Percentiles rank a stretch among this genome's conserved stretches.
Conservation (phyloP, 805 yeast species). For the Yamadazyma tumulicola region DNA sequence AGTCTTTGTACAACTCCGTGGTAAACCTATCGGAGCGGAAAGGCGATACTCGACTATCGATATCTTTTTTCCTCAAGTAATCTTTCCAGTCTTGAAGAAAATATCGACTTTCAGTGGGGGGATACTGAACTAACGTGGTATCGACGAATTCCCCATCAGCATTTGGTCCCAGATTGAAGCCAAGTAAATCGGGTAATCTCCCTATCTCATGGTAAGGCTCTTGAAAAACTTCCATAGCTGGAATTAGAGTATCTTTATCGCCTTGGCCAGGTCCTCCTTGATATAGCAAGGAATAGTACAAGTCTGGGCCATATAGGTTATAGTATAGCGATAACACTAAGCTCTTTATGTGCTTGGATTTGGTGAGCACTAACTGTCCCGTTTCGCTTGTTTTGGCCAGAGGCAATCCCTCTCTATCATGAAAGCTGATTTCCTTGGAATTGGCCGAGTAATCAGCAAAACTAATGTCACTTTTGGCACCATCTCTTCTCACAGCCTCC, state of each 20-base stretch:
- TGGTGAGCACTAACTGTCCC: slow-evolving; percentile 35
- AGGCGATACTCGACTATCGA: slow-evolving; percentile 30
- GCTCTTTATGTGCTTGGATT: slow-evolving; percentile 27
- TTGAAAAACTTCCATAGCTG: slow-evolving; percentile 33
- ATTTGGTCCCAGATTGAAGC: slow-evolving; percentile 8
- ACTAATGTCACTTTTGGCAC: slow-evolving; percentile 23
- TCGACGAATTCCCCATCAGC: slow-evolving; percentile 18
- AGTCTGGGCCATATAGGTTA: slow-evolving; percentile 26
- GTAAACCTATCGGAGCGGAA: slow-evolving; percentile 27
- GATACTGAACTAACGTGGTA: slow-evolving; percentile 30
- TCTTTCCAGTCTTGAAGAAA: slow-evolving; percentile 21
- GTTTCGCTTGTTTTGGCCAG: slow-evolving; percentile 27
- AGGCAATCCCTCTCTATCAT: slow-evolving; percentile 33
- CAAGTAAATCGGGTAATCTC: slow-evolving; percentile 15
- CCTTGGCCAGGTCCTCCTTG: slow-evolving; percentile 35
- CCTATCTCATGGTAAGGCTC: slow-evolving; percentile 29
- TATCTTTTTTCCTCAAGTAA: slow-evolving; percentile 19
- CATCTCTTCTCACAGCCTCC: slow-evolving; percentile 25
- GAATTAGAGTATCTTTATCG: slow-evolving; percentile 36
- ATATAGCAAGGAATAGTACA: slow-evolving; percentile 28
- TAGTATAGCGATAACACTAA: slow-evolving; percentile 33
- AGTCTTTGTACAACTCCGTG: slow-evolving; percentile 17
- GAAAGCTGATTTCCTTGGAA: slow-evolving; percentile 17
- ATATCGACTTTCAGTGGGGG: slow-evolving; percentile 16
- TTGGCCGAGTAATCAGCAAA: slow-evolving; percentile 20